These are phyloP conservation scores for Paxillus rubicundulus DNA, from an alignment of 768 basidiomycete species.

Conservation along the genomic window DNA sequence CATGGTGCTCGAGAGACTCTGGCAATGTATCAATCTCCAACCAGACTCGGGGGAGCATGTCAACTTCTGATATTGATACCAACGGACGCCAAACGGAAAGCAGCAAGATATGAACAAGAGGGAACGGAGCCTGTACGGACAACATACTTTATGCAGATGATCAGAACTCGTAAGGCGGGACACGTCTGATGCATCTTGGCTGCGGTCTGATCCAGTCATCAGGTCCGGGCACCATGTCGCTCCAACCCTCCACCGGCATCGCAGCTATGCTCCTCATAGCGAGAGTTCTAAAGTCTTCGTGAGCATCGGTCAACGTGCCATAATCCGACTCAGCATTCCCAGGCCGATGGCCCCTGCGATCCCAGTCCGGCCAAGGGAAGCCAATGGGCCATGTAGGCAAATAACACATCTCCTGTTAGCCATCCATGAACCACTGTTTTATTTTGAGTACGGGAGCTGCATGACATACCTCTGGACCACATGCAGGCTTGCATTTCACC, in stretches of 20 bases:
- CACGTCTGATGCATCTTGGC: constrained; percentile 9
- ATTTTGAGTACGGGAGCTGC: neutral
- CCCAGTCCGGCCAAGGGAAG: no score
- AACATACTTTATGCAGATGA: neutral
- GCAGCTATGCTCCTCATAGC: neutral
- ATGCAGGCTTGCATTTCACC: constrained; percentile 19
- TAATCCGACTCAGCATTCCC: neutral
- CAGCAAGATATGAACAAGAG: neutral
- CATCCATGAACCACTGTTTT: neutral
- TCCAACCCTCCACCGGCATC: neutral
- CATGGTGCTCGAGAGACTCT: no score
- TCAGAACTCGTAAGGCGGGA: constrained; percentile 7
- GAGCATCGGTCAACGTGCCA: no score
- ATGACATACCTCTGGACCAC: constrained; percentile 10
- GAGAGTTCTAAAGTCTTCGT: neutral
- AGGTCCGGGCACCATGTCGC: neutral
- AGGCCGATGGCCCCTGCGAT: neutral
- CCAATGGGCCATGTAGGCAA: constrained; percentile 22
- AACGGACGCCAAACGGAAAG: neutral
- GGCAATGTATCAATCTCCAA: no score
- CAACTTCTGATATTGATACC: neutral
- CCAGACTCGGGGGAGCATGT: no score
- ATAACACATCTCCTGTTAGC: constrained; percentile 24
- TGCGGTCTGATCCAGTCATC: constrained; percentile 9
- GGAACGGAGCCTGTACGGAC: neutral